A percentile compares a stretch with the other conserved stretches of the same genome.
Evolutionary conservation across 2,329 filamentous ascomycete genomes (phyloP).

Genomic region (Ciborinia camelliae): DNA sequence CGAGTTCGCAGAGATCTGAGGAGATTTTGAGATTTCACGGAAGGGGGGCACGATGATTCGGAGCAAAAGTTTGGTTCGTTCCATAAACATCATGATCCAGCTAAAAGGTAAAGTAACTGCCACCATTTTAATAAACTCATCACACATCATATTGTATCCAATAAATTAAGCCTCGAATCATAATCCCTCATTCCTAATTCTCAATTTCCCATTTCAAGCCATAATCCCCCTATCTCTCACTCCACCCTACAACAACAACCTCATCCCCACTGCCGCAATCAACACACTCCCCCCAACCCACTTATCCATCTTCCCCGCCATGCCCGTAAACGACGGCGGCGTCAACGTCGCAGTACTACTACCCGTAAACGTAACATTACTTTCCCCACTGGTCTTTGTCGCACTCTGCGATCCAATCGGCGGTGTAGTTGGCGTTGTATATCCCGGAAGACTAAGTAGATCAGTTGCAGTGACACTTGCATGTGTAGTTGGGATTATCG

Average conservation of each 20-base stretch:
- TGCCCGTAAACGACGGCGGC: background rate
- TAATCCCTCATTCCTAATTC: background rate
- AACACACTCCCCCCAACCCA: background rate
- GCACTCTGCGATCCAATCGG: conserved; percentile 1
- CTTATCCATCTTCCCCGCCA: background rate
- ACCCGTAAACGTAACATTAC: conserved; percentile 7
- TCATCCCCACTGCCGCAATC: conserved; percentile 5
- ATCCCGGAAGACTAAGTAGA: background rate
- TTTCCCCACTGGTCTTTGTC: background rate
- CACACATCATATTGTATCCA: background rate
- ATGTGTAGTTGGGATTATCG: background rate
- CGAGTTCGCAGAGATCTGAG: no score
- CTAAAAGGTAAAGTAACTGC: background rate
- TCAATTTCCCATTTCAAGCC: background rate
- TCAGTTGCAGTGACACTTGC: background rate
- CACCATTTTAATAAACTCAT: background rate
- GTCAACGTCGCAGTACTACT: background rate
- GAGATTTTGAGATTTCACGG: no score
- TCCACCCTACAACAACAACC: conserved; percentile 1
- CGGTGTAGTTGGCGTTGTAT: background rate
- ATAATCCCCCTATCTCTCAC: background rate
- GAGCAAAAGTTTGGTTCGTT: no score
- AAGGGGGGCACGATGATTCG: no score
- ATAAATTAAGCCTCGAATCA: background rate
- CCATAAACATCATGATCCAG: background rate